Evolutionary conservation across 2,329 filamentous ascomycete genomes (phyloP).

Genomic region (Colletotrichum filicis): DNA sequence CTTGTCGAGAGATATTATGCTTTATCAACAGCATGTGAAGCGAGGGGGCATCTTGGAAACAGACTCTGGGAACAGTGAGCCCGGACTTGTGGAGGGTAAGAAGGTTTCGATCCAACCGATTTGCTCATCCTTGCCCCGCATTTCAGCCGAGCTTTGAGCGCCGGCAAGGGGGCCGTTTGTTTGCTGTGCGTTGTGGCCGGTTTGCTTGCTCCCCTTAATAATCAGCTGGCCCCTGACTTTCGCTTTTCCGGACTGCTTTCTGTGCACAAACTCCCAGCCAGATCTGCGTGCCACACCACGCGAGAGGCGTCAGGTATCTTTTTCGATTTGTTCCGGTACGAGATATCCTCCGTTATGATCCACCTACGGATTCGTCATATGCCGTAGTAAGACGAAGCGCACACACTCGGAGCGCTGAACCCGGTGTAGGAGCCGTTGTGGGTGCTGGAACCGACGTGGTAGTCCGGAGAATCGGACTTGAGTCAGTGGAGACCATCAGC

Average conservation of each 20-base stretch:
- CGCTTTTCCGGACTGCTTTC: conserved; percentile 15
- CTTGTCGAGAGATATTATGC: not conserved
- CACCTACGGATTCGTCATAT: not conserved
- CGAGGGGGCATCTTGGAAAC: not conserved
- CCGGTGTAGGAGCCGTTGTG: not conserved
- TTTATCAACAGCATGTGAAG: conserved; percentile 5
- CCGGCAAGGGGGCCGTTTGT: not conserved
- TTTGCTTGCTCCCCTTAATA: conserved; percentile 1
- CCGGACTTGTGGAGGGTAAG: conserved; percentile 16
- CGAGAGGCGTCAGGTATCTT: not conserved
- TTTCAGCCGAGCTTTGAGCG: not conserved
- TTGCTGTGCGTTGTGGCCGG: not conserved
- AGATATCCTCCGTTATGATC: not conserved
- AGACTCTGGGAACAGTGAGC: not conserved
- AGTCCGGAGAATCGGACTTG: conserved; percentile 29
- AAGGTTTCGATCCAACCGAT: not conserved
- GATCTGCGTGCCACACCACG: conserved; percentile 3
- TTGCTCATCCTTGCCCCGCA: not conserved
- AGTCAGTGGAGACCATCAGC: conserved; percentile 24
- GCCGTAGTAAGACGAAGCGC: not conserved
- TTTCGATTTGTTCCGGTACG: not conserved
- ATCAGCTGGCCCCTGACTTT: conserved; percentile 2
- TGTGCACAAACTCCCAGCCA: not conserved
- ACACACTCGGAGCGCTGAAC: not conserved
- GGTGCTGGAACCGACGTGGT: not conserved